Percentiles rank a stretch among this genome's conserved stretches.
Evolutionary conservation across 2,329 filamentous ascomycete species (phyloP).

Genomic region (Cordyceps cateniannulata): DNA sequence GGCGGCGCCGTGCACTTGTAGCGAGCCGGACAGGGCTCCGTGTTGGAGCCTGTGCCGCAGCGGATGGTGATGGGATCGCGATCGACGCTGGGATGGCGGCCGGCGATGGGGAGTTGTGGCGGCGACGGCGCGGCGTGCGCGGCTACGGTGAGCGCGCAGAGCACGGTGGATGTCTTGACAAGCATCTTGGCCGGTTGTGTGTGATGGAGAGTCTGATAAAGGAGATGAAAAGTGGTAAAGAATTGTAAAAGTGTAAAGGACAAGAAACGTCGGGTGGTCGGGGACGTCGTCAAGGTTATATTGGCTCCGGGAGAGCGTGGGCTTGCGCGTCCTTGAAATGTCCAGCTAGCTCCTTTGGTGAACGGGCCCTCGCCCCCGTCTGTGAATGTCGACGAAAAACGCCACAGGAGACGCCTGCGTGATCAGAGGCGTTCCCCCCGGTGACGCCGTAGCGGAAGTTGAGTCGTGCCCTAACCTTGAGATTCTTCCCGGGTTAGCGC

Average conservation of each 20-base stretch:
- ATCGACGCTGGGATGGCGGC: background rate
- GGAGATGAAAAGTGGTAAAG: background rate
- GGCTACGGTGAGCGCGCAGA: background rate
- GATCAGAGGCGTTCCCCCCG: background rate
- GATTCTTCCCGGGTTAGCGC: background rate
- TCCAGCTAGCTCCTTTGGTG: background rate
- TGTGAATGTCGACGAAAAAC: background rate
- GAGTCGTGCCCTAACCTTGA: background rate
- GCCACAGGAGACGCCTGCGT: background rate
- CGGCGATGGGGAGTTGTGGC: background rate
- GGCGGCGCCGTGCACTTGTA: constrained; percentile 11
- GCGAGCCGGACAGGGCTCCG: background rate
- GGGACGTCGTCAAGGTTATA: too few species aligned
- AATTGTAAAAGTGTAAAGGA: background rate
- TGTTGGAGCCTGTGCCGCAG: constrained; percentile 12
- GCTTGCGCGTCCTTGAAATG: background rate
- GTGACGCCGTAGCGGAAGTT: background rate
- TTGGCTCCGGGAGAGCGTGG: too few species aligned
- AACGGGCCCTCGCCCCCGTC: background rate
- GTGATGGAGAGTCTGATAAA: background rate
- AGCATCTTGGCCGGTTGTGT: background rate
- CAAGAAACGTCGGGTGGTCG: background rate
- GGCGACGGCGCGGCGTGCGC: constrained; percentile 1
- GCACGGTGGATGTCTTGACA: background rate
- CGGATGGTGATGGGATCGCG: constrained; percentile 10